phyloP scores from a whole-genome alignment of 2,329 filamentous ascomycete species.

The Rugonectria rugulosa region DNA sequence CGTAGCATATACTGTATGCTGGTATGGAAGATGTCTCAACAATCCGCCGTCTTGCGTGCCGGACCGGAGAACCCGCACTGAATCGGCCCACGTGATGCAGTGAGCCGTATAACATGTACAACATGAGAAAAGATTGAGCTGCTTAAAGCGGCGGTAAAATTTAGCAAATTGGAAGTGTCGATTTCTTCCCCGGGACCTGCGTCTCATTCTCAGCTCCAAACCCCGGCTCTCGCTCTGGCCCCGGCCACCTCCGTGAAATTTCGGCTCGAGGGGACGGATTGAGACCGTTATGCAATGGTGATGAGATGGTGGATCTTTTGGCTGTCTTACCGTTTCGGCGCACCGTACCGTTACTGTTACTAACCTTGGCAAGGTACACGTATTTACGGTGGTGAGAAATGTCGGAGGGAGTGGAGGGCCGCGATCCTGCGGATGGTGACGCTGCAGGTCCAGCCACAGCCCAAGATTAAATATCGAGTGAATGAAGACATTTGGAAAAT shows the following conservation, averaged over 20 bases:
- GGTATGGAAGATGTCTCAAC: slow-evolving; percentile 4
- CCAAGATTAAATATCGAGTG: too few relatives aligned
- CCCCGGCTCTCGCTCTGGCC: not conserved
- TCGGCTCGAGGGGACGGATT: slow-evolving; percentile 7
- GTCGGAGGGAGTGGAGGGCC: too few relatives aligned
- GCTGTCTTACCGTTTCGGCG: too few relatives aligned
- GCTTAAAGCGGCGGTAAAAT: slow-evolving; percentile 1
- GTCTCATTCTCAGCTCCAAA: not conserved
- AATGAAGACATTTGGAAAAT: too few relatives aligned
- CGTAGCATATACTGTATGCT: not conserved
- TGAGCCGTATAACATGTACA: not conserved
- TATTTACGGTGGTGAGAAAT: too few relatives aligned
- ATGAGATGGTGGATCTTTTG: too few relatives aligned
- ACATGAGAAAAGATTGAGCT: not conserved
- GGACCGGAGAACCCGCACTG: not conserved
- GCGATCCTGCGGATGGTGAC: too few relatives aligned
- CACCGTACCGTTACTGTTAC: not conserved
- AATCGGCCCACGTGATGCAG: slow-evolving; percentile 2
- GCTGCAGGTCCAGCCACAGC: too few relatives aligned
- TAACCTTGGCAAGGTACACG: too few relatives aligned
- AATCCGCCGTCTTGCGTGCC: not conserved
- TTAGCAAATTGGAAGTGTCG: slow-evolving; percentile 2
- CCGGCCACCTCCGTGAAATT: slow-evolving; percentile 19
- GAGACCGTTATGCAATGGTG: slow-evolving; percentile 1
- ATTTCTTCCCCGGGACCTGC: slow-evolving; percentile 10